A percentile compares a stretch with the other conserved stretches of the same genome.
These are phyloP conservation scores for Termitomyces sp. DNA, from an alignment of 768 basidiomycete species.

Conservation along the genomic window DNA sequence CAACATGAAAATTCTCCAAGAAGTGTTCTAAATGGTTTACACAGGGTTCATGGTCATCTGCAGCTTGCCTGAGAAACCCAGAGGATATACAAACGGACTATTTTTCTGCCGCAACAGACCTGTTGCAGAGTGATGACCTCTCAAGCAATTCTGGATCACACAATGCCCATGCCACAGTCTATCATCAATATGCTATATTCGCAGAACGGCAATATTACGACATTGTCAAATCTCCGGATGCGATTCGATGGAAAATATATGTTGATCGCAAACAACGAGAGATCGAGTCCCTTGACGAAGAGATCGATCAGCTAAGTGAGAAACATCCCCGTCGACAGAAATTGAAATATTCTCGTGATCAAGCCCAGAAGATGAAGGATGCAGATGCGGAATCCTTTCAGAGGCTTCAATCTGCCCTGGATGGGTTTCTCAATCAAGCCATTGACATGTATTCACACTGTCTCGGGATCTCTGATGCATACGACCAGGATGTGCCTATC, in stretches of 20 bases:
- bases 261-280: constrained; percentile 69
- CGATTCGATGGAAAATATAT: constrained; percentile 64
- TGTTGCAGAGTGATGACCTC: constrained; percentile 21
- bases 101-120: constrained; percentile 57
- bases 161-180: constrained; percentile 51
- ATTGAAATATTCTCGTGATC: constrained; percentile 21
- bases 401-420: constrained; percentile 50
- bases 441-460: constrained; percentile 84
- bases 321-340: constrained; percentile 10
- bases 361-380: constrained; percentile 29
- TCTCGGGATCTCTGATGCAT: constrained; percentile 61
- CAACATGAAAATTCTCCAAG: not conserved
- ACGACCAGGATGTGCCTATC: constrained; percentile 74
- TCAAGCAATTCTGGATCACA: constrained; percentile 13
- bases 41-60: constrained; percentile 88
- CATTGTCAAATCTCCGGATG: constrained; percentile 64
- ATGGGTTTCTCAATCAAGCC: constrained; percentile 67
- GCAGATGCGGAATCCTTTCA: constrained; percentile 45
- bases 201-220: constrained; percentile 84
- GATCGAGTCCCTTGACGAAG: constrained; percentile 46
- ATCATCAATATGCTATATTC: constrained; percentile 81
- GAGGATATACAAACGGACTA: constrained; percentile 62
- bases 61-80: constrained; percentile 80
- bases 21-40: not conserved
- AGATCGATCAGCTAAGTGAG: constrained; percentile 19